Base-by-base conservation (phyloP, 1,284 basidiomycete genomes). In the Meira nashicola region DNA sequence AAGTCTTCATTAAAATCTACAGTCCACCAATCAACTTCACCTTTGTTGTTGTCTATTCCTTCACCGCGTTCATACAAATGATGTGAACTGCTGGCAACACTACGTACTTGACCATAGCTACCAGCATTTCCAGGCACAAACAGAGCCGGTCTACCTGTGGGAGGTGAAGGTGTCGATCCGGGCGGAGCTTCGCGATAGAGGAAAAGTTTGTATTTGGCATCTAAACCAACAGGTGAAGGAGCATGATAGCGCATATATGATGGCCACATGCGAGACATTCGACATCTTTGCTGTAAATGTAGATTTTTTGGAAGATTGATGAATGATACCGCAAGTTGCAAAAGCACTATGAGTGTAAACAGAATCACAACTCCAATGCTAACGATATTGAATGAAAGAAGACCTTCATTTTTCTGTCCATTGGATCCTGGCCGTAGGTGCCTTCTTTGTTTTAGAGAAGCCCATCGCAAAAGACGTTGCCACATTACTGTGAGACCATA, bases 121-220 rank as follows among this genome's bases (percentile, higher is more conserved):
- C 95, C 95, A 11, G 95, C 93, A 74, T 97, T 97, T 1, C 95
- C 95, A 1, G 95, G 95, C 19, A 98, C 88, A 80, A 98, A 99
- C 28, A 99, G 82, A 10, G 94, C 90, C 6, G 95, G 94, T 17
- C 60, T 60, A 1, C 69, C 66, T 0, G 50, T 56, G 0, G 65
- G 62, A 14, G 53, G 61, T 55, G 57, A 5, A 33, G 69, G 37
- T 54, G 54, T 44, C 43, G 59, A 38, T n/a, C 40, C 28, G 23
- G 41, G 43, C 21, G 21, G 19, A 2, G 86, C 87, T 79, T 99
- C 95, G 23, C 92, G 86, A 78, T 99, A 99, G 28, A 97, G 81
- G 82, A 86, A 92, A 25, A 97, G 83, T 2, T 85, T 86, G 78
- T 97, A 97, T 59, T 90, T 84, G 19, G 78, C 78, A 19, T 86